Percentiles rank a stretch among this genome's conserved stretches.
These are phyloP conservation scores for Apostasia ramifera DNA, from an alignment of 106 monocot genomes.

Conservation along the genomic window DNA sequence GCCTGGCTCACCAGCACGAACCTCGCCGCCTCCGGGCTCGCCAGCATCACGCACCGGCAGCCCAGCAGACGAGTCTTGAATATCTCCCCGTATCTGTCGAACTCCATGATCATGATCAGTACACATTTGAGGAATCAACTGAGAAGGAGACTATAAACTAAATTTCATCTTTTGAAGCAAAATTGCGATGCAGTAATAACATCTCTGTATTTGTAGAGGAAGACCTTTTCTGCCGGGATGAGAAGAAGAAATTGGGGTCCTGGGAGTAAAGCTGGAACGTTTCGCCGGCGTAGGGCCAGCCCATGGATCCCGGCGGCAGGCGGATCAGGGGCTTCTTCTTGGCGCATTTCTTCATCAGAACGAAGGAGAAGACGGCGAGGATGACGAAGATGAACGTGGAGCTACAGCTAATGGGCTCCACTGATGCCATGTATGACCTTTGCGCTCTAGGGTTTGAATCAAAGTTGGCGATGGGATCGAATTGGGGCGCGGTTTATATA, in stretches of 20 bases:
- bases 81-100: slow-evolving; percentile 55
- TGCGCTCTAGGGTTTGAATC: too few species aligned
- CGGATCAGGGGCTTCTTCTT: background rate
- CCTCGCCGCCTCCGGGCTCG: slow-evolving; percentile 75
- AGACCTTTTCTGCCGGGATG: slow-evolving; percentile 32
- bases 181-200: background rate
- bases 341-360: background rate
- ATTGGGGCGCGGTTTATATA: background rate
- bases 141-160: background rate
- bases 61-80: slow-evolving; percentile 73
- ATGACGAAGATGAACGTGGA: background rate
- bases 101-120: background rate
- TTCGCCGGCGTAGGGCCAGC: slow-evolving; percentile 8
- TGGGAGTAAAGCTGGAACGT: slow-evolving; percentile 7
- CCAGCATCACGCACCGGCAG: slow-evolving; percentile 77
- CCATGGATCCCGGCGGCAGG: slow-evolving; percentile 10
- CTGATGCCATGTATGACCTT: too few species aligned
- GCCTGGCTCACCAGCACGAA: slow-evolving; percentile 61
- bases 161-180: background rate
- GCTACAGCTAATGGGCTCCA: too few species aligned
- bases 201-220: too few species aligned
- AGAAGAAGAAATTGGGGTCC: slow-evolving; percentile 12
- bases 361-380: background rate
- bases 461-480: too few species aligned
- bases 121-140: background rate